A percentile compares a stretch with the other conserved stretches of the same genome.
Evolutionary conservation across 208 protist species (phyloP).

Genomic region (Leishmania braziliensis): DNA sequence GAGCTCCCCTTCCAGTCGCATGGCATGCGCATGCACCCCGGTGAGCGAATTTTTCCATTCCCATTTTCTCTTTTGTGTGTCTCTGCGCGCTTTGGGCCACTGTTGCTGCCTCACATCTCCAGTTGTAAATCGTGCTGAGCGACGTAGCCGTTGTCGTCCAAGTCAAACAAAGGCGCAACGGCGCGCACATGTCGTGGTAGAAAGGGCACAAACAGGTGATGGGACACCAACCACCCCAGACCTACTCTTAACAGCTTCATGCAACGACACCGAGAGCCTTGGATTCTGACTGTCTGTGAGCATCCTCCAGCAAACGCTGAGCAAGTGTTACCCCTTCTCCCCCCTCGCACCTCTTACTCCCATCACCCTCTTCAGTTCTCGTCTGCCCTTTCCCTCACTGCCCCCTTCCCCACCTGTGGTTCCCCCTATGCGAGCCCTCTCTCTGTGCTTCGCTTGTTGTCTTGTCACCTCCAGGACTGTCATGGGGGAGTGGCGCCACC

Average conservation of each 20-base stretch:
- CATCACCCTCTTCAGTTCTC: neutral
- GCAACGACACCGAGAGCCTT: neutral
- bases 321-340: neutral
- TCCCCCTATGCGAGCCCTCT: neutral
- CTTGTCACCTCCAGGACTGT: neutral
- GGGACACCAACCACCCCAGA: neutral
- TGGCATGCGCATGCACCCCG: neutral
- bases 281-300: neutral
- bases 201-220: neutral
- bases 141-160: neutral
- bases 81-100: conserved; percentile 1
- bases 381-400: neutral
- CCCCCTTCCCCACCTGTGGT: neutral
- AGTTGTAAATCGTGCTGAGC: neutral
- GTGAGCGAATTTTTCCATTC: neutral
- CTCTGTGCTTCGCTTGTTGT: neutral
- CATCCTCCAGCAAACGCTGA: neutral
- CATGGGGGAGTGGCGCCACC: neutral
- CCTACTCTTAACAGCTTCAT: neutral
- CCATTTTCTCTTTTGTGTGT: neutral
- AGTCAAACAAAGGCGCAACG: neutral
- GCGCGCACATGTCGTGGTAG: neutral
- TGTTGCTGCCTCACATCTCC: neutral
- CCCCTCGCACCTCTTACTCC: neutral
- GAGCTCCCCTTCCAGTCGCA: neutral